Evolutionary conservation across 495 filamentous ascomycete genomes (phyloP).

Genomic region (Diplogelasinospora grovesii): DNA sequence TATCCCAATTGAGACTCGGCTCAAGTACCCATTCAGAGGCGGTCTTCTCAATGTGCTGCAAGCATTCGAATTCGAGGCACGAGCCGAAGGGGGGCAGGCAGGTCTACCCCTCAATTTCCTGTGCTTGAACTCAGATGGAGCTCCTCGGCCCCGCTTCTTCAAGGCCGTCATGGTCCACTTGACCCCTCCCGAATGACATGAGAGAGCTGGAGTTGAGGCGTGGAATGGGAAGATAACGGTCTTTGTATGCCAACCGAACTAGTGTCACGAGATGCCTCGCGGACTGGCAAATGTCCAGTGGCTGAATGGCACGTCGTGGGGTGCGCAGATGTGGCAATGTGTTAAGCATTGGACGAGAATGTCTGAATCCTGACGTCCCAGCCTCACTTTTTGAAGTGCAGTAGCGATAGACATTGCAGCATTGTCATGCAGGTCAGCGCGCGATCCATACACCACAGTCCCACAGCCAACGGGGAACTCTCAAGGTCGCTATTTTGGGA

Average conservation of each 20-base stretch:
- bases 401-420: constrained; percentile 7
- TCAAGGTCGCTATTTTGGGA: constrained; percentile 12
- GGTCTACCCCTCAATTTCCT: constrained; percentile 6
- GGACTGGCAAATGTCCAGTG: constrained; percentile 4
- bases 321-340: constrained; percentile 10
- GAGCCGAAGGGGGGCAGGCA: constrained; percentile 1
- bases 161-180: not conserved
- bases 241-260: not conserved
- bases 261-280: constrained; percentile 4
- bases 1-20: not conserved
- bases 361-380: constrained; percentile 7
- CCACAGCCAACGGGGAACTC: constrained; percentile 3
- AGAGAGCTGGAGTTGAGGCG: not conserved
- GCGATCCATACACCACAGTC: too few species aligned
- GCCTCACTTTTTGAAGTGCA: constrained; percentile 16
- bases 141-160: not conserved
- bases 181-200: constrained; percentile 1
- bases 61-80: not conserved
- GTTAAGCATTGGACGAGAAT: constrained; percentile 13
- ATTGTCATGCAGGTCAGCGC: constrained; percentile 14
- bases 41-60: not conserved
- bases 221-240: not conserved
- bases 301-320: constrained; percentile 13
- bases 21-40: not conserved
- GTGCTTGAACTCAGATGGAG: not conserved